These are phyloP conservation scores for Trapa incisa DNA, from an alignment of 345 rosid species.

Conservation along the genomic window DNA sequence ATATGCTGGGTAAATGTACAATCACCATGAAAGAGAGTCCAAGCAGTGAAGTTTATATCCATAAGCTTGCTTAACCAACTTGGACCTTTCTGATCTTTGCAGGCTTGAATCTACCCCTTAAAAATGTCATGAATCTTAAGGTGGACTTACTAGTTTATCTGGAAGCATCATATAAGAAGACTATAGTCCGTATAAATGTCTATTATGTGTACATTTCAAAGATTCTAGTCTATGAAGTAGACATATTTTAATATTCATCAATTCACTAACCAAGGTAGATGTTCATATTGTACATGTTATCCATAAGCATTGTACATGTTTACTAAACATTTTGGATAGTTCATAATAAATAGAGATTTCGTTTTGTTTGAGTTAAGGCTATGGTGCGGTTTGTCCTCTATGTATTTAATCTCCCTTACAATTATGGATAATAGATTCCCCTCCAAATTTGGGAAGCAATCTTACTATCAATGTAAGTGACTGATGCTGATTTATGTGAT, in stretches of 20 bases:
- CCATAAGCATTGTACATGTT: background rate
- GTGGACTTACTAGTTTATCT: background rate
- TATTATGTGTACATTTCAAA: background rate
- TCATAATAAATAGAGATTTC: background rate
- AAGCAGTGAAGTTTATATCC: background rate
- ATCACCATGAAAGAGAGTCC: background rate
- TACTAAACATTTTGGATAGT: background rate
- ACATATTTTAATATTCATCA: background rate
- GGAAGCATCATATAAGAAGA: background rate
- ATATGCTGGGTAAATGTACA: background rate
- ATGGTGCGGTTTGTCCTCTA: background rate
- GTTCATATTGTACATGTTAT: background rate
- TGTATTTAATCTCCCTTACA: background rate
- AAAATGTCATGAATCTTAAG: no score
- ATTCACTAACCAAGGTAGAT: background rate
- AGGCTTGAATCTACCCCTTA: no score
- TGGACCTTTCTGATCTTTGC: no score
- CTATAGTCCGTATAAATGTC: background rate
- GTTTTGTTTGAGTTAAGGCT: no score
- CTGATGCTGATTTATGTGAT: constrained; percentile 5
- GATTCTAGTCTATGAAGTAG: background rate
- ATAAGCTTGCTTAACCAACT: no score
- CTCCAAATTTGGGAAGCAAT: background rate
- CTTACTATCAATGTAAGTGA: background rate
- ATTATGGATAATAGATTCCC: background rate